Conservation (phyloP, 1,139 yeast genomes). For the Candida buenavistaensis region DNA sequence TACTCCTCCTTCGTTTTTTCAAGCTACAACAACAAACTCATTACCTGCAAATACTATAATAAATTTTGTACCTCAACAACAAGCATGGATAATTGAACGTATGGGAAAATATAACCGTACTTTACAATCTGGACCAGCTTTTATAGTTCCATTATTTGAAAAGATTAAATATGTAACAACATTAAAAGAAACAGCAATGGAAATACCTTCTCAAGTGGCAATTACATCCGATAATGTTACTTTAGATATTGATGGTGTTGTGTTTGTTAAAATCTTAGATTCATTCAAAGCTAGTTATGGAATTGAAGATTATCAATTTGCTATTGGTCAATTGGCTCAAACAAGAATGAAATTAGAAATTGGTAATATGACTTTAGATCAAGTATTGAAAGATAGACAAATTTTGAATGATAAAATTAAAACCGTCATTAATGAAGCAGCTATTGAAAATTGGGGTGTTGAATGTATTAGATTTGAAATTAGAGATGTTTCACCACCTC, state of each 20-base stretch:
- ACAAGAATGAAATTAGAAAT: constrained; percentile 91
- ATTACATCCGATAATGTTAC: constrained; percentile 87
- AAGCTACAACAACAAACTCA: constrained; percentile 57
- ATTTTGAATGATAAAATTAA: constrained; percentile 71
- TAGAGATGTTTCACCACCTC: constrained; percentile 54
- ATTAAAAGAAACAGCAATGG: constrained; percentile 78
- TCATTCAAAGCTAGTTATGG: constrained; percentile 88
- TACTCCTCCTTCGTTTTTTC: constrained; percentile 49
- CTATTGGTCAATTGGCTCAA: constrained; percentile 82
- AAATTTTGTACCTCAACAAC: constrained; percentile 85
- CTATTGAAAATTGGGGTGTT: constrained; percentile 80
- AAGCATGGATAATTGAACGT: constrained; percentile 89
- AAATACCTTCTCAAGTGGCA: constrained; percentile 81
- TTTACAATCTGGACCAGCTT: constrained; percentile 75
- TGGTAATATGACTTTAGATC: constrained; percentile 77
- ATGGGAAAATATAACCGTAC: constrained; percentile 84
- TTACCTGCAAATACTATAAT: constrained; percentile 73
- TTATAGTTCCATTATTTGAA: constrained; percentile 71
- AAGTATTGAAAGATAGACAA: constrained; percentile 76
- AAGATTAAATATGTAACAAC: constrained; percentile 79
- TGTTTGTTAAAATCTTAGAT: constrained; percentile 74
- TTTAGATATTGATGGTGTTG: constrained; percentile 79
- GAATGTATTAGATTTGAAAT: constrained; percentile 83
- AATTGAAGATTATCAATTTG: constrained; percentile 85
- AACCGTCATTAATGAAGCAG: constrained; percentile 79